Percentiles rank a stretch among this genome's conserved stretches.
These are phyloP conservation scores for Ceratocystis lukuohia DNA, from an alignment of 2,329 filamentous ascomycete genomes.

Conservation along the genomic window DNA sequence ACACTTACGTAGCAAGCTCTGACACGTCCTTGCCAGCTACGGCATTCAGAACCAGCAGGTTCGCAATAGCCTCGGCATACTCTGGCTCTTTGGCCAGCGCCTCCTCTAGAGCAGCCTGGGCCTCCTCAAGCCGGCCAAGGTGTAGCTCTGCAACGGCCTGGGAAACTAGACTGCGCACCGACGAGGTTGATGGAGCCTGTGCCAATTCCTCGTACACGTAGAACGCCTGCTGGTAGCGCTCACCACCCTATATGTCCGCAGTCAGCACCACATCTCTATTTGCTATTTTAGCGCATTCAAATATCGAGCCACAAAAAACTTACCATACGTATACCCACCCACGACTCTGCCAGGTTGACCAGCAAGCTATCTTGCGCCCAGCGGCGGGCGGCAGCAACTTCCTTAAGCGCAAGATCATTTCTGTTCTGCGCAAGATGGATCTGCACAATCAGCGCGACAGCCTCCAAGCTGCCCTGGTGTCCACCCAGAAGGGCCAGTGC, in stretches of 20 bases:
- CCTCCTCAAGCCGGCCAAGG: constrained; percentile 75
- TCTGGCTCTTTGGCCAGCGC: constrained; percentile 61
- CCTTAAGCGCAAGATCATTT: constrained; percentile 78
- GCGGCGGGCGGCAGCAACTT: constrained; percentile 70
- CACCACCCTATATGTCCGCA: constrained; percentile 52
- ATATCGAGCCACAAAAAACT: constrained; percentile 23
- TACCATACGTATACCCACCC: constrained; percentile 82
- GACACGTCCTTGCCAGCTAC: constrained; percentile 58
- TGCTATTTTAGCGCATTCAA: neutral
- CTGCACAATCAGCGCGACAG: constrained; percentile 78
- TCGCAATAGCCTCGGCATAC: constrained; percentile 65
- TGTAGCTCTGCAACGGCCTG: constrained; percentile 89
- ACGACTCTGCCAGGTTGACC: constrained; percentile 88
- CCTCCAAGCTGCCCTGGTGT: constrained; percentile 70
- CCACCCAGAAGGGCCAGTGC: constrained; percentile 65
- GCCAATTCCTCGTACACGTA: constrained; percentile 97
- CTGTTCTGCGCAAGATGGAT: constrained; percentile 88
- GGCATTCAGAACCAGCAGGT: constrained; percentile 65
- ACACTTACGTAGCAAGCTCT: constrained; percentile 48
- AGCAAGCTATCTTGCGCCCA: constrained; percentile 93
- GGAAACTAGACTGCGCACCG: constrained; percentile 61
- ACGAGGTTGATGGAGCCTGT: constrained; percentile 68
- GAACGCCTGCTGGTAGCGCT: constrained; percentile 91
- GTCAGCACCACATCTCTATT: neutral
- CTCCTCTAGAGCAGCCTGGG: constrained; percentile 71